phyloP scores from a whole-genome alignment of 495 filamentous ascomycete genomes.

The Evernia prunastri region DNA sequence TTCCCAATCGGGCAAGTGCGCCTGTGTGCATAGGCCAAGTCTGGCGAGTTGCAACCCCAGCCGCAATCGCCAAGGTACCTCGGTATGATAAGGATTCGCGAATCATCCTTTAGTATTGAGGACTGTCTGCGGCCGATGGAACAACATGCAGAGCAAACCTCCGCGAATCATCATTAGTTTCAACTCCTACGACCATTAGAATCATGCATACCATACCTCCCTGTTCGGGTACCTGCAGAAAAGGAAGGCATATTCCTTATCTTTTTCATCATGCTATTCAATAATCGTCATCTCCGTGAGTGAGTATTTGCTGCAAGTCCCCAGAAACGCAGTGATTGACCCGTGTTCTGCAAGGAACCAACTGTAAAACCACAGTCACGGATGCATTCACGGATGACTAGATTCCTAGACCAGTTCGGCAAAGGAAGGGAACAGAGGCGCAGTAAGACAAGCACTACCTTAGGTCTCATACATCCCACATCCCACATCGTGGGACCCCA shows the following conservation, averaged over 20 bases:
- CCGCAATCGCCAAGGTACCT: not conserved
- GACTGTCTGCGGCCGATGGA: not conserved
- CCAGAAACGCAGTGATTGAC: not conserved
- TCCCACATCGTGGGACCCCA: no score
- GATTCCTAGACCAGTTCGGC: not conserved
- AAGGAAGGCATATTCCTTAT: not conserved
- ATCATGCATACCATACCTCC: not conserved
- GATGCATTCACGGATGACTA: not conserved
- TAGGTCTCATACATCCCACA: not conserved
- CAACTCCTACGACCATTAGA: no score
- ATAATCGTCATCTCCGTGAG: not conserved
- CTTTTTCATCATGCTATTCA: not conserved
- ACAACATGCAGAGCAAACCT: not conserved
- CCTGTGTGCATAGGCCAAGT: not conserved
- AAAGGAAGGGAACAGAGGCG: not conserved
- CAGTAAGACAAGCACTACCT: not conserved
- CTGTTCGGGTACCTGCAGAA: constrained; percentile 2
- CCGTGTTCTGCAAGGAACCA: not conserved
- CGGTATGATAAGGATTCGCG: not conserved
- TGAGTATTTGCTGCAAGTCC: not conserved
- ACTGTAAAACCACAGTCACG: no score
- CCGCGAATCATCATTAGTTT: no score
- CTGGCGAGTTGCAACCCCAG: not conserved
- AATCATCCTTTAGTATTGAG: no score
- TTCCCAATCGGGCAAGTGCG: not conserved